Evolutionary conservation across 495 filamentous ascomycete genomes (phyloP).

Genomic region (Aspergillus nidulans): DNA sequence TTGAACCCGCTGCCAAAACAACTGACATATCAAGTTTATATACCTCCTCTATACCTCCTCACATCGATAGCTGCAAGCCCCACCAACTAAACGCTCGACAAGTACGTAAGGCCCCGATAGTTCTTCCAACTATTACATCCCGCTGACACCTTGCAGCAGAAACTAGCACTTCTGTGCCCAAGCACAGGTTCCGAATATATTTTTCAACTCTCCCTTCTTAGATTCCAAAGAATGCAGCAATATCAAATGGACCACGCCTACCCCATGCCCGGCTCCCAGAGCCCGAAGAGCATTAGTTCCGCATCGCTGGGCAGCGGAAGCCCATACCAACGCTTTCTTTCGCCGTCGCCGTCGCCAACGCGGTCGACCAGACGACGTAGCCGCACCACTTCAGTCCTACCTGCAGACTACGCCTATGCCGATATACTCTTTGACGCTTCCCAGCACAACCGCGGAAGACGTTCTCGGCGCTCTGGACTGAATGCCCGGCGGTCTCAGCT

Average conservation of each 20-base stretch:
- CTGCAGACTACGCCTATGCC: slow-evolving; percentile 26
- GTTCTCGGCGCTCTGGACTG: slow-evolving; percentile 1
- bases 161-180: slow-evolving; percentile 5
- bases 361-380: slow-evolving; percentile 20
- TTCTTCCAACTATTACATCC: slow-evolving; percentile 14
- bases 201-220: not conserved
- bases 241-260: slow-evolving; percentile 11
- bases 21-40: not conserved
- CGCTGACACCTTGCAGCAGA: slow-evolving; percentile 16
- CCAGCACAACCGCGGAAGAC: slow-evolving; percentile 14
- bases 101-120: slow-evolving; percentile 16
- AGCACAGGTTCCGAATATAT: slow-evolving; percentile 1
- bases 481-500: slow-evolving; percentile 54
- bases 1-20: not conserved
- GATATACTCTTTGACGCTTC: slow-evolving; percentile 26
- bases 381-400: slow-evolving; percentile 29
- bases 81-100: slow-evolving; percentile 13
- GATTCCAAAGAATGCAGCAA: not conserved
- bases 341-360: slow-evolving; percentile 24
- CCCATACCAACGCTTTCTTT: slow-evolving; percentile 35
- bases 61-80: slow-evolving; percentile 3
- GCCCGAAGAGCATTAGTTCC: slow-evolving; percentile 5
- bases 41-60: not conserved
- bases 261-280: slow-evolving; percentile 3
- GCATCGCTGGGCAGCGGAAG: slow-evolving; percentile 29